These are phyloP conservation scores for Paracoccidioides lutzii DNA, from an alignment of 2,329 filamentous ascomycete genomes.

Conservation along the genomic window DNA sequence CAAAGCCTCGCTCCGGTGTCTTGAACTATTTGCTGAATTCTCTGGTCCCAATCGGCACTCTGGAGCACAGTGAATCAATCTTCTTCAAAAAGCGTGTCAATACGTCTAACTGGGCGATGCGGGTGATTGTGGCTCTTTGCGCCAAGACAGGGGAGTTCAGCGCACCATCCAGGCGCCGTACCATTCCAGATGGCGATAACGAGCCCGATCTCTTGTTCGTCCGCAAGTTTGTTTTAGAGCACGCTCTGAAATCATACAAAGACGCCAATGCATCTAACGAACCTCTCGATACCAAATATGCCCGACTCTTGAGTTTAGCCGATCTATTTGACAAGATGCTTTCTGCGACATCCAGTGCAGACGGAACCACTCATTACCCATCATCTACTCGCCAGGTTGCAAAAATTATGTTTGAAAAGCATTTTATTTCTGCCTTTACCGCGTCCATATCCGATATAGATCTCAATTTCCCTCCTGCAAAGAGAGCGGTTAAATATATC, in stretches of 20 bases:
- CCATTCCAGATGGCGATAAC: conserved; percentile 27
- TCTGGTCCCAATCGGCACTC: conserved; percentile 53
- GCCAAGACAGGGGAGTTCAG: conserved; percentile 72
- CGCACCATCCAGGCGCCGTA: conserved; percentile 41
- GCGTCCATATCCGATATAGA: conserved; percentile 90
- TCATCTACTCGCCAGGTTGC: conserved; percentile 70
- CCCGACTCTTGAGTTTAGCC: conserved; percentile 71
- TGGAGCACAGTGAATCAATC: conserved; percentile 61
- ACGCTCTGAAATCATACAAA: conserved; percentile 81
- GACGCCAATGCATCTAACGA: conserved; percentile 71
- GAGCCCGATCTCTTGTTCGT: conserved; percentile 61
- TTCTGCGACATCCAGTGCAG: conserved; percentile 59
- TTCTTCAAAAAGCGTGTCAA: conserved; percentile 70
- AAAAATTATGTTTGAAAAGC: conserved; percentile 97
- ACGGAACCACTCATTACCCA: conserved; percentile 33
- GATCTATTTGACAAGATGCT: conserved; percentile 92
- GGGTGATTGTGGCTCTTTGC: conserved; percentile 74
- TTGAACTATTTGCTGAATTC: conserved; percentile 86
- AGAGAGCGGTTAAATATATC: conserved; percentile 92
- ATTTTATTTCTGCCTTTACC: conserved; percentile 78
- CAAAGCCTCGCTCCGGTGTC: conserved; percentile 84
- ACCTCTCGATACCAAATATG: conserved; percentile 71
- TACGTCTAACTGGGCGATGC: conserved; percentile 75
- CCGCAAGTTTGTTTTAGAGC: conserved; percentile 87
- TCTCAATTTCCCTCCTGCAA: conserved; percentile 83